Evolutionary conservation across 139 green algal species (phyloP).

Genomic region (Gonium pectorale): DNA sequence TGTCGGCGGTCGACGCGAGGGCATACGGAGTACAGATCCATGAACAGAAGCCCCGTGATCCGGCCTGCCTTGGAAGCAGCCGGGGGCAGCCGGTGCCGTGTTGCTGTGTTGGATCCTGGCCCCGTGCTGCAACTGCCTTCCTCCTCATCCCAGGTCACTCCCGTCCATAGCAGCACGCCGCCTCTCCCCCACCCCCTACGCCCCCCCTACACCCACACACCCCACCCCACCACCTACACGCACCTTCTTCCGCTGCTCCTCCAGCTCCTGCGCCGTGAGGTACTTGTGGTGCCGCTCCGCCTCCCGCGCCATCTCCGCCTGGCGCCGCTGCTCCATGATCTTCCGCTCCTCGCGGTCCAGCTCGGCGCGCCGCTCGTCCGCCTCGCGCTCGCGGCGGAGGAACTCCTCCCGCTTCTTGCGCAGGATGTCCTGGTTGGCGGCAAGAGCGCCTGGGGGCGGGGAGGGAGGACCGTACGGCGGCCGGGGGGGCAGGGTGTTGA

Average conservation of each 20-base stretch:
- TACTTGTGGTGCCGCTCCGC: constrained; percentile 68
- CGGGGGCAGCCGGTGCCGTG: too few relatives aligned
- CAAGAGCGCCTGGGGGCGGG: constrained; percentile 49
- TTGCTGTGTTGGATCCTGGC: too few relatives aligned
- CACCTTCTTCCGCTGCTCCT: constrained; percentile 65
- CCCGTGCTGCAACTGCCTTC: too few relatives aligned
- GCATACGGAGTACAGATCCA: too few relatives aligned
- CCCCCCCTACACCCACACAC: constrained; percentile 45
- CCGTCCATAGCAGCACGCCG: too few relatives aligned
- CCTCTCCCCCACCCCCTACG: constrained; percentile 22
- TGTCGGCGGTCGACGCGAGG: too few relatives aligned
- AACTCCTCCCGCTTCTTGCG: constrained; percentile 67
- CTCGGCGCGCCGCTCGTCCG: constrained; percentile 40
- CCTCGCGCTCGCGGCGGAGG: constrained; percentile 57
- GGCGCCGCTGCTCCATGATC: constrained; percentile 44
- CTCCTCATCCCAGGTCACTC: too few relatives aligned
- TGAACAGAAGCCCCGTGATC: too few relatives aligned
- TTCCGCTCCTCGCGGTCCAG: constrained; percentile 40
- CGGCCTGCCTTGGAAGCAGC: too few relatives aligned
- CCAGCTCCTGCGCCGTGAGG: constrained; percentile 53
- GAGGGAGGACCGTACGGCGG: too few relatives aligned
- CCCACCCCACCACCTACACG: too few relatives aligned
- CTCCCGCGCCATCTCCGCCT: constrained; percentile 51
- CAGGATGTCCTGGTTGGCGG: constrained; percentile 60
- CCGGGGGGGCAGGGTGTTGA: too few relatives aligned